phyloP scores from a whole-genome alignment of 345 rosid species.

The Angophora floribunda region DNA sequence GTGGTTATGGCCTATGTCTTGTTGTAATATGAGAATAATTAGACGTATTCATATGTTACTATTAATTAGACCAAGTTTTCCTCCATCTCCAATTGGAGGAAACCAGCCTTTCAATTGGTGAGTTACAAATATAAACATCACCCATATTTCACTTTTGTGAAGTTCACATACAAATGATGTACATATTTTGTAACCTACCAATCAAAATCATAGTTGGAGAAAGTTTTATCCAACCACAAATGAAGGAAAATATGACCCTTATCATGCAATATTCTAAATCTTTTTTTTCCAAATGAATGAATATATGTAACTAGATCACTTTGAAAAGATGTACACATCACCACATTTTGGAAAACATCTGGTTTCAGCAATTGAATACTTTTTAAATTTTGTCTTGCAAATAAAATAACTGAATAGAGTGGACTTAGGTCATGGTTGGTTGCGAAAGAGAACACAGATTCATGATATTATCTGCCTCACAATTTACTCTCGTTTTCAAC shows the following conservation, averaged over 20 bases:
- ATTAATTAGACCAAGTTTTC: not conserved
- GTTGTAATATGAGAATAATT: not conserved
- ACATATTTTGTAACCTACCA: not conserved
- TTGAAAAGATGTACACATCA: no score
- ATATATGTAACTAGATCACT: no score
- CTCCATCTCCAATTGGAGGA: not conserved
- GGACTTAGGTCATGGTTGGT: not conserved
- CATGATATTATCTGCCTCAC: no score
- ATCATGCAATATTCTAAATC: not conserved
- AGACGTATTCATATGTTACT: not conserved
- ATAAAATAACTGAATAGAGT: not conserved
- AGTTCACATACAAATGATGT: not conserved
- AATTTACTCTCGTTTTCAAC: not conserved
- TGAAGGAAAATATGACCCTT: not conserved
- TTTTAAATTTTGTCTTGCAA: not conserved
- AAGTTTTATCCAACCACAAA: not conserved
- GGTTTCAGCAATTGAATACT: not conserved
- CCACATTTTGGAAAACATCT: no score
- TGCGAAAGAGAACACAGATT: no score
- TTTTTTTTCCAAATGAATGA: not conserved
- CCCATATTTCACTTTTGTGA: not conserved
- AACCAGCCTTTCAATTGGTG: not conserved
- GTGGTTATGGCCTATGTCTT: not conserved
- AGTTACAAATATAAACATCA: not conserved
- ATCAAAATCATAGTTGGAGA: not conserved